Evolutionary conservation across 495 filamentous ascomycete genomes (phyloP).

Genomic region (Penicillium ucsense): DNA sequence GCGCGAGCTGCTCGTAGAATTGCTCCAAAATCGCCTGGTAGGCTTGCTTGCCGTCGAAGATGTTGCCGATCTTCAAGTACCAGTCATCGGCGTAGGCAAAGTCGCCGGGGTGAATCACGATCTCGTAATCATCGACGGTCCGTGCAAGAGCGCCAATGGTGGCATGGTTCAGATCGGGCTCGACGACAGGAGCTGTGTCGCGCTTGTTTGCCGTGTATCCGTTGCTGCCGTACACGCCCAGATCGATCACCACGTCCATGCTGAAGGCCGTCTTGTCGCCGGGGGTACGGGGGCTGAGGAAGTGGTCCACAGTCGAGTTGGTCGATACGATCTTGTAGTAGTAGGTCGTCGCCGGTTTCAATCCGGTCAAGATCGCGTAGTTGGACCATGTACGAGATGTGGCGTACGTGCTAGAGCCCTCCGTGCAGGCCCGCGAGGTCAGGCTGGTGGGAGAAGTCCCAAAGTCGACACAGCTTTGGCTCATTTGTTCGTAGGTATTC

Average conservation of each 20-base stretch:
- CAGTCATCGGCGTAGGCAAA: conserved; percentile 48
- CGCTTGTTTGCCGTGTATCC: conserved; percentile 47
- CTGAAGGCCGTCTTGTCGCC: conserved; percentile 39
- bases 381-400: conserved; percentile 45
- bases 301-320: conserved; percentile 46
- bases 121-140: conserved; percentile 48
- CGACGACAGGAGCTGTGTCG: conserved; percentile 40
- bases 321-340: conserved; percentile 47
- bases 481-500: conserved; percentile 39
- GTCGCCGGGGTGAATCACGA: conserved; percentile 49
- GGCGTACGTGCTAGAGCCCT: conserved; percentile 34
- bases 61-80: conserved; percentile 30
- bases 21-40: conserved; percentile 47
- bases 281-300: conserved; percentile 42
- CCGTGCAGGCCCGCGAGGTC: conserved; percentile 20
- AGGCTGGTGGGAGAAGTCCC: conserved; percentile 26
- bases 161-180: conserved; percentile 51
- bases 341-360: conserved; percentile 40
- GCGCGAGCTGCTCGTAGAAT: conserved; percentile 42
- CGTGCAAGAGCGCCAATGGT: conserved; percentile 47
- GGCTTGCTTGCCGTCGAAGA: conserved; percentile 28
- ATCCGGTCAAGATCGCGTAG: conserved; percentile 30
- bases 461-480: conserved; percentile 34
- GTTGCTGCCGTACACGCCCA: conserved; percentile 47
- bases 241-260: conserved; percentile 42